These are phyloP conservation scores for Rhizopus arrhizus DNA, from an alignment of 371 early-diverging fungal species.

Conservation along the genomic window DNA sequence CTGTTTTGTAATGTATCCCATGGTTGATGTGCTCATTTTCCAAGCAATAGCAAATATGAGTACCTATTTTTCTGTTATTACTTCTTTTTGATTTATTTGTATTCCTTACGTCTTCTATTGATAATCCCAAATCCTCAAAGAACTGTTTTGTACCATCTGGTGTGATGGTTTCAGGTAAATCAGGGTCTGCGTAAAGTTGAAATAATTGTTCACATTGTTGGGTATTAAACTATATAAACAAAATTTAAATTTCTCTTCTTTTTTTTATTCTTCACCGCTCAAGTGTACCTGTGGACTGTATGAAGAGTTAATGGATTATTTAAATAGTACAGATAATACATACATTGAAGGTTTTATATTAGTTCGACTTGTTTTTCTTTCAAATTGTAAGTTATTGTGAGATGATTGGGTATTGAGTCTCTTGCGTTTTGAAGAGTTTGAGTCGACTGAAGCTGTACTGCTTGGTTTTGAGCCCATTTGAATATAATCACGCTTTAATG, in stretches of 20 bases:
- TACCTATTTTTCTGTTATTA: conserved; percentile 37
- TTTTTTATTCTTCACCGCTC: not conserved
- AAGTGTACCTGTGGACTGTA: conserved; percentile 20
- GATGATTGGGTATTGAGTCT: conserved; percentile 25
- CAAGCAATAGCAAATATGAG: conserved; percentile 64
- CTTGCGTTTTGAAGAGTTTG: conserved; percentile 22
- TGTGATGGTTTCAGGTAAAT: conserved; percentile 38
- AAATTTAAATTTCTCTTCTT: not conserved
- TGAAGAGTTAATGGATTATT: not conserved
- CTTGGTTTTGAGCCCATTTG: conserved; percentile 33
- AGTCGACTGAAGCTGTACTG: conserved; percentile 8
- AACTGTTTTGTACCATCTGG: conserved; percentile 47
- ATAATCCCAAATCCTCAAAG: conserved; percentile 46
- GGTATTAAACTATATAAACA: conserved; percentile 32
- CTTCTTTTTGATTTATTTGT: not conserved
- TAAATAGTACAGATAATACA: no score
- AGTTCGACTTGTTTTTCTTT: not conserved
- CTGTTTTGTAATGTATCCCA: conserved; percentile 66
- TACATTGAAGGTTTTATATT: no score
- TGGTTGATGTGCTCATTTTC: conserved; percentile 61
- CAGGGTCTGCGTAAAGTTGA: conserved; percentile 44
- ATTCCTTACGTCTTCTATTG: conserved; percentile 43
- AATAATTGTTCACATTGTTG: conserved; percentile 42
- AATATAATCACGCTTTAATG: conserved; percentile 18
- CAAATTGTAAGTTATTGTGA: conserved; percentile 3